Percentiles rank a stretch among this genome's conserved stretches.
Conservation (phyloP, 768 basidiomycete genomes). For the Tylopilus sp. region DNA sequence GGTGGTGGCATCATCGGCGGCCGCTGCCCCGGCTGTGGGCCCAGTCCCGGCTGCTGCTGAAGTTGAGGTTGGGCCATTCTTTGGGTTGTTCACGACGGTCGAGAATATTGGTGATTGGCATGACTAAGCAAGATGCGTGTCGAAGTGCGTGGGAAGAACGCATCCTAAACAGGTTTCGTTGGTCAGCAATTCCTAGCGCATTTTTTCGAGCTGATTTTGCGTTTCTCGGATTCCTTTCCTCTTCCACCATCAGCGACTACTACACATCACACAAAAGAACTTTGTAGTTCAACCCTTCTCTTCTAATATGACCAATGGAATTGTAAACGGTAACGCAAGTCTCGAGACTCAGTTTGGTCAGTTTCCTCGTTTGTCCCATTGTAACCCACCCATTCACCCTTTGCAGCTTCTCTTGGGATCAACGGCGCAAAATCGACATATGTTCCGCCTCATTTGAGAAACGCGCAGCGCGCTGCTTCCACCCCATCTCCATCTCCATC, state of each 20-base stretch:
- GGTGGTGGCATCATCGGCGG: conserved; percentile 42
- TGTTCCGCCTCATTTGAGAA: conserved; percentile 87
- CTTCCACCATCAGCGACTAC: conserved; percentile 26
- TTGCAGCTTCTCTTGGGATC: conserved; percentile 70
- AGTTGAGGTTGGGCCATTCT: conserved; percentile 70
- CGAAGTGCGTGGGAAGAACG: conserved; percentile 9
- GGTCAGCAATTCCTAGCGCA: conserved; percentile 27
- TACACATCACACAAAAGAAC: conserved; percentile 25
- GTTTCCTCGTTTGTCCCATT: conserved; percentile 18
- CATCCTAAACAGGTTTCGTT: not conserved
- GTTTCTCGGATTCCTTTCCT: conserved; percentile 20
- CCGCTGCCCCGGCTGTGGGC: conserved; percentile 30
- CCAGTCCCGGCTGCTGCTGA: conserved; percentile 52
- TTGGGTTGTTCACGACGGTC: too few species aligned
- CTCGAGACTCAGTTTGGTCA: conserved; percentile 74
- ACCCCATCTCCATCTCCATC: conserved; percentile 34
- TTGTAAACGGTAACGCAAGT: conserved; percentile 72
- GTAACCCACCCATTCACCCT: not conserved
- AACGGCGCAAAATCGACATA: conserved; percentile 71
- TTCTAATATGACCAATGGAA: conserved; percentile 87
- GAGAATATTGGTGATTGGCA: too few species aligned
- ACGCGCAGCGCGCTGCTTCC: conserved; percentile 80
- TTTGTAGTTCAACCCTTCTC: conserved; percentile 30
- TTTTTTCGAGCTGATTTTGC: conserved; percentile 24
- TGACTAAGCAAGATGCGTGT: conserved; percentile 3